Evolutionary conservation across 495 filamentous ascomycete species (phyloP), one percentile per base, ranked within the genome.

Genomic region (Podospora didyma): DNA sequence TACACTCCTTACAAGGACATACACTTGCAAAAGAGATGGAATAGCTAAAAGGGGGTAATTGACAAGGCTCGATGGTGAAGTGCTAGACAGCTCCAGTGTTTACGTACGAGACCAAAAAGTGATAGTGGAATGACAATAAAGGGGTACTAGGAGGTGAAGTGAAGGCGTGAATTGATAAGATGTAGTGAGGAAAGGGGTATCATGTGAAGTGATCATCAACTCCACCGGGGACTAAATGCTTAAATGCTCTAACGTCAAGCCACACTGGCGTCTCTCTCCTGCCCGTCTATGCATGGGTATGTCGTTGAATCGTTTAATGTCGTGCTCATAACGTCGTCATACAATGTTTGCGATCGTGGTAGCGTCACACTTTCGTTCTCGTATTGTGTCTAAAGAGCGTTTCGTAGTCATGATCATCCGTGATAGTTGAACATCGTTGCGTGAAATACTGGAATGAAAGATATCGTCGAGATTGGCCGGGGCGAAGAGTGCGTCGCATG

Each of bases 161-260:
- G 39, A 17, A 12, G 39, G 5, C 14, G n/a, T 16, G 14, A 42
- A 42, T 16, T 42, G 39, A 52, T 56, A 49, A 37, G 48, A 51
- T 45, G 50, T 23, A 34, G 54, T 21, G n/a, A 60, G 54, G n/a
- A 61, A n/a, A 56, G 56, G 67, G 67, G 65, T 70, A 70, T 72
- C 69, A 37, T 52, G 65, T 69, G 66, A 70, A 68, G 70, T 70
- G 66, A 65, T 65, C 61, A 59, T 42, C 12, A 42, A 42, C 39
- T 42, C 39, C 39, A 42, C 45, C 16, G 35, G 51, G 50, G 54
- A 52, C 57, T 61, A 56, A 50, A 61, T 68, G 14, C 50, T 47
- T 24, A 35, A 63, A 56, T 47, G 34, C 46, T 24, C 42, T 34
- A 60, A 50, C 9, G 26, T 31, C 26, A 9, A 9, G 26, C 26